Evolutionary conservation across 257 asterid species (phyloP).

Genomic region (Paraleonurus japonicus): DNA sequence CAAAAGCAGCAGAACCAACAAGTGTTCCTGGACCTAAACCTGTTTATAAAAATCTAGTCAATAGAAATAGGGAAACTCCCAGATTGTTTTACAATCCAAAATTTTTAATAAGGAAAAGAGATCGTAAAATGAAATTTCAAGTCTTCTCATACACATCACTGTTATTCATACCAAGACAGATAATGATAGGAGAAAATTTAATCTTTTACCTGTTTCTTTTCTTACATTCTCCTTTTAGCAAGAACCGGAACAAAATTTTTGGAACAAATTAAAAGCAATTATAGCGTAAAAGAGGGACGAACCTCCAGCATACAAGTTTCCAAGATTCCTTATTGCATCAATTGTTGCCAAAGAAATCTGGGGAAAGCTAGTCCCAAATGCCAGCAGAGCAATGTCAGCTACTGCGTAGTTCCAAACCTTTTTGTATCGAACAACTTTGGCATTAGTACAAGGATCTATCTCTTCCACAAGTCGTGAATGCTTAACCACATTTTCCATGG

Average conservation of each 20-base stretch:
- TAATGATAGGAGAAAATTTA: not conserved
- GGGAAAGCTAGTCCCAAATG: conserved; percentile 96
- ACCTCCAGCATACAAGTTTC: conserved; percentile 87
- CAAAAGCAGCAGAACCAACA: conserved; percentile 98
- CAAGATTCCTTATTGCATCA: conserved; percentile 78
- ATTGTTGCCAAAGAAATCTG: conserved; percentile 92
- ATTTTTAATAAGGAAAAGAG: not conserved
- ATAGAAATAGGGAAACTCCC: conserved; percentile 9
- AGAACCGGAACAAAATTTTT: not conserved
- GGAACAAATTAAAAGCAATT: not conserved
- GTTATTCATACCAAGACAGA: not conserved
- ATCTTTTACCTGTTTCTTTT: not conserved
- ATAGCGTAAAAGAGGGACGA: conserved; percentile 18
- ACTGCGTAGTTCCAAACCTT: conserved; percentile 84
- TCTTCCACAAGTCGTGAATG: conserved; percentile 62
- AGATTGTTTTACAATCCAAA: not conserved
- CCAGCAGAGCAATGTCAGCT: conserved; percentile 81
- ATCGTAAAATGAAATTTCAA: not conserved
- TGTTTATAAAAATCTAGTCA: conserved; percentile 28
- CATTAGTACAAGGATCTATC: conserved; percentile 60
- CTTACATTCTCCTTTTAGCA: not conserved
- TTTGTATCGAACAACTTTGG: conserved; percentile 39
- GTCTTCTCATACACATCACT: not conserved
- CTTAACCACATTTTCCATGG: conserved; percentile 85
- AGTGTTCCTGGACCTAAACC: conserved; percentile 99